phyloP scores from a whole-genome alignment of 2,329 filamentous ascomycete species.

The Sordariomycetes sp. region DNA sequence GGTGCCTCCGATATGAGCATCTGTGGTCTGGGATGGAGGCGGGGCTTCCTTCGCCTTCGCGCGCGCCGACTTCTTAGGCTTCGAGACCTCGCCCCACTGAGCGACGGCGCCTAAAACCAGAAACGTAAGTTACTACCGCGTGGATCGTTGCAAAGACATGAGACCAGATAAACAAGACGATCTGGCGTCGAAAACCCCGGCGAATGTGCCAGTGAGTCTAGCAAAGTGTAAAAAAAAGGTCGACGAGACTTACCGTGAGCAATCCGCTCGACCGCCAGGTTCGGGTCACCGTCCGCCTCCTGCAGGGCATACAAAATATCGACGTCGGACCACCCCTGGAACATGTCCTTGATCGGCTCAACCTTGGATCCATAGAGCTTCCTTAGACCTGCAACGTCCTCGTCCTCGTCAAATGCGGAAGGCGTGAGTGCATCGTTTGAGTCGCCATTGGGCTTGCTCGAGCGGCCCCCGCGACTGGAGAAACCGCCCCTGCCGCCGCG shows the following conservation, averaged over 20 bases:
- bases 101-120: constrained; percentile 53
- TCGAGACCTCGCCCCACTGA: constrained; percentile 75
- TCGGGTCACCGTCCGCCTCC: constrained; percentile 72
- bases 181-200: neutral
- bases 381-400: constrained; percentile 84
- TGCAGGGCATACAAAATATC: constrained; percentile 87
- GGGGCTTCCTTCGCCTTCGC: constrained; percentile 56
- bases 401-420: constrained; percentile 60
- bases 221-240: neutral
- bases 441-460: constrained; percentile 59
- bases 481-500: constrained; percentile 74
- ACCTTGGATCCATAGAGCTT: constrained; percentile 75
- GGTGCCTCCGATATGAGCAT: constrained; percentile 10
- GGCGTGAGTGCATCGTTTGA: constrained; percentile 19
- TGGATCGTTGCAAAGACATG: constrained; percentile 3
- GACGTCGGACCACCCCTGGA: constrained; percentile 89
- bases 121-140: neutral
- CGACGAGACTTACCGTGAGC: constrained; percentile 55
- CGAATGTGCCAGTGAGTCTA: neutral
- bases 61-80: constrained; percentile 64
- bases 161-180: neutral
- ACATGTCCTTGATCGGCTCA: constrained; percentile 77
- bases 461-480: constrained; percentile 58
- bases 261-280: constrained; percentile 64
- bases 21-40: constrained; percentile 28